These are phyloP conservation scores for Oryza glumipatula DNA, from an alignment of 176 grass and related monocot genomes.

Conservation along the genomic window DNA sequence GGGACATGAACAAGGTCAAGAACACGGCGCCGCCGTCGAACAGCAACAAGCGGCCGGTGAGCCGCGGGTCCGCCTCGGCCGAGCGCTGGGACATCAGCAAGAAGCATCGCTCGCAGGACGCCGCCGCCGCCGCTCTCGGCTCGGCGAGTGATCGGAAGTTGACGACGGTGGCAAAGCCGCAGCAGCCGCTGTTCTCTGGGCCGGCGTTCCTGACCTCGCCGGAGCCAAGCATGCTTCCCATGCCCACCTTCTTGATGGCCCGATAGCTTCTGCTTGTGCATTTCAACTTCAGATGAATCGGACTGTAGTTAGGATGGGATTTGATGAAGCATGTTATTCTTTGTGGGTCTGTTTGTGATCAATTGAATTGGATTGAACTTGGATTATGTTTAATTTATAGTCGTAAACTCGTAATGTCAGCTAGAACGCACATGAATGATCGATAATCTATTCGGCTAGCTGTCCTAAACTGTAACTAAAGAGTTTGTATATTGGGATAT, in stretches of 20 bases:
- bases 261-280: neutral
- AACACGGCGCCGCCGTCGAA: neutral
- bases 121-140: too few species aligned
- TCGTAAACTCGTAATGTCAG: too few species aligned
- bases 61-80: neutral
- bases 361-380: too few species aligned
- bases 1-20: neutral
- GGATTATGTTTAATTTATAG: too few species aligned
- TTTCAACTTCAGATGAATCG: neutral
- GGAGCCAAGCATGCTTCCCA: constrained; percentile 10
- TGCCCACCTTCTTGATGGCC: neutral
- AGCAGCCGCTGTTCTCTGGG: neutral
- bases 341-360: too few species aligned
- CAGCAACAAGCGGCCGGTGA: neutral
- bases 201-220: neutral
- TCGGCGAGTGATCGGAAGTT: neutral
- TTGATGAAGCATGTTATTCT: too few species aligned
- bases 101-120: neutral
- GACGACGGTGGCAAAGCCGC: neutral
- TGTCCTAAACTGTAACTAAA: too few species aligned
- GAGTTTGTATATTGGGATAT: too few species aligned
- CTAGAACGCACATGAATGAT: too few species aligned
- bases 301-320: neutral
- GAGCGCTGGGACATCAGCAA: neutral
- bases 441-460: too few species aligned